phyloP scores from a whole-genome alignment of 1,284 basidiomycete genomes.

The Takashimella koratensis region DNA sequence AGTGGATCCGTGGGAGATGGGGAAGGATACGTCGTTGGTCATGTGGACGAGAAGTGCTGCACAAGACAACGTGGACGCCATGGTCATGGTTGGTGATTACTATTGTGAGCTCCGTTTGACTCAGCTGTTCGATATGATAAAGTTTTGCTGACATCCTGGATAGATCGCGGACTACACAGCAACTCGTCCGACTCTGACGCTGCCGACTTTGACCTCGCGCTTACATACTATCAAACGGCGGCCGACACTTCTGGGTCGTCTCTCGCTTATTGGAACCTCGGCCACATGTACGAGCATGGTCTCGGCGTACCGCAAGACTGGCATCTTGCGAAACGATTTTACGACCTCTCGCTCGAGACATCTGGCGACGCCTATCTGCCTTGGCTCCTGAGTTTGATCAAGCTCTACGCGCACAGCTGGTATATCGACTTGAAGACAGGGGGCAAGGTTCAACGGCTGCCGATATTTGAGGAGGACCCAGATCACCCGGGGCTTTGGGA shows the following conservation, averaged over 20 bases:
- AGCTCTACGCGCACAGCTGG: constrained; percentile 62
- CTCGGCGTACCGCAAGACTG: constrained; percentile 89
- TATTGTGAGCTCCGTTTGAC: constrained; percentile 65
- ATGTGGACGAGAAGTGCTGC: constrained; percentile 93
- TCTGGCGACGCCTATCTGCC: constrained; percentile 77
- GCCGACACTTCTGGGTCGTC: constrained; percentile 87
- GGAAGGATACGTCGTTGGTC: constrained; percentile 62
- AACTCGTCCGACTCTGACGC: constrained; percentile 46
- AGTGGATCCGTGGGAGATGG: background rate
- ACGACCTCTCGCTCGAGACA: constrained; percentile 82
- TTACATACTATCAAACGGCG: constrained; percentile 83
- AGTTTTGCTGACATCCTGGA: background rate
- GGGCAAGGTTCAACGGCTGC: constrained; percentile 39
- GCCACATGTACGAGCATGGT: constrained; percentile 99
- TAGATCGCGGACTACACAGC: constrained; percentile 12
- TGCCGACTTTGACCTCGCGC: constrained; percentile 73
- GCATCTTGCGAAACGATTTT: constrained; percentile 93
- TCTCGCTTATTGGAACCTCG: constrained; percentile 96
- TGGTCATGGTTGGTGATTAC: constrained; percentile 95
- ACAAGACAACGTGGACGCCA: constrained; percentile 89
- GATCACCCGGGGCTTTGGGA: constrained; percentile 24
- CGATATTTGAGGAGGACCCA: constrained; percentile 34
- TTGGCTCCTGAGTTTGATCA: constrained; percentile 73
- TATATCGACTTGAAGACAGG: constrained; percentile 38
- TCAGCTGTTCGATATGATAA: background rate